Evolutionary conservation across 2,329 filamentous ascomycete species (phyloP).

Genomic region (Xylaria arbuscula): DNA sequence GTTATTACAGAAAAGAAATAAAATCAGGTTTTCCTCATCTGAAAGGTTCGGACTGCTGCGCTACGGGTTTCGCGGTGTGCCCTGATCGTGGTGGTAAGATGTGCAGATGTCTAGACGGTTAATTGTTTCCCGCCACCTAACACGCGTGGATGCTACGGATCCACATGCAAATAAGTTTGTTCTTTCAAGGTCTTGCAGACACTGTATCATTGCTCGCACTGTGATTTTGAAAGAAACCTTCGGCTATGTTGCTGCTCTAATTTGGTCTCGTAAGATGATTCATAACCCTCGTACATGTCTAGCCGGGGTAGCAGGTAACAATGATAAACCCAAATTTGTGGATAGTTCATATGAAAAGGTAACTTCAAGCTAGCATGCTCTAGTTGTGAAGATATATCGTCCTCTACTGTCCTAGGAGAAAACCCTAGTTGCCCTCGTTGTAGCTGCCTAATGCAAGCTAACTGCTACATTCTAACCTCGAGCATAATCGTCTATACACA

Average conservation of each 20-base stretch:
- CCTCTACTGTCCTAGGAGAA: background rate
- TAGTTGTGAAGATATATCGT: background rate
- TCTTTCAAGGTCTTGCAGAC: constrained; percentile 26
- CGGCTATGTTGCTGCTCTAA: background rate
- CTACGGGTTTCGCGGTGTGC: constrained; percentile 35
- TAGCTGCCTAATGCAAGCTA: no score
- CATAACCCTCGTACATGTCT: background rate
- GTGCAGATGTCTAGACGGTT: constrained; percentile 50
- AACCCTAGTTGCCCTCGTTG: background rate
- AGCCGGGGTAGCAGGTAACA: background rate
- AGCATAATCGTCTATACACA: background rate
- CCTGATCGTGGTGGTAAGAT: constrained; percentile 44
- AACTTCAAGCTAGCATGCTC: background rate
- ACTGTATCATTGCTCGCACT: background rate
- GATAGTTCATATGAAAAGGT: background rate
- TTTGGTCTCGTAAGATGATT: background rate
- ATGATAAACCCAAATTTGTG: background rate
- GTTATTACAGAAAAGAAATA: constrained; percentile 53
- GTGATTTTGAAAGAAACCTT: background rate
- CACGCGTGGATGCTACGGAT: constrained; percentile 44
- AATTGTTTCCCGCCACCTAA: constrained; percentile 49
- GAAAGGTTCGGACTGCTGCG: constrained; percentile 46
- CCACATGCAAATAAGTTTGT: constrained; percentile 42
- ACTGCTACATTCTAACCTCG: no score
- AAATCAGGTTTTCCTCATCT: constrained; percentile 52